Base-by-base conservation (phyloP, 75 land plant genomes). In the Selaginella moellendorffii region DNA sequence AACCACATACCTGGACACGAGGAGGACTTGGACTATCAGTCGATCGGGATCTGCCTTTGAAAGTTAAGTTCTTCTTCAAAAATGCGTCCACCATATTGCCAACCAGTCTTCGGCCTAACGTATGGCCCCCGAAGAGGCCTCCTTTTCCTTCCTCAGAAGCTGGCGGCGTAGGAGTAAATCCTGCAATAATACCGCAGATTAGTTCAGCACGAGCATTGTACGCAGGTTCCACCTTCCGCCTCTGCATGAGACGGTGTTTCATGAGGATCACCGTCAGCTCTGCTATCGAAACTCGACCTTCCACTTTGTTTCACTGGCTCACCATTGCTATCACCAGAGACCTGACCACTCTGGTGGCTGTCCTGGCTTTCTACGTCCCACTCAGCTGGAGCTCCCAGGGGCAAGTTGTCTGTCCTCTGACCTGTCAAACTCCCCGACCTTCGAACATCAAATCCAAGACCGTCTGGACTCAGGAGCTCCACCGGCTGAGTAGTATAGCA, bases 401-500 rank as follows among this genome's bases (percentile, higher is more conserved):
- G 63, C 59, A 58, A 69, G 9, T 52, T 73, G 29, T 65, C 68
- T 21, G 30, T 46, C 46, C 30, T 59, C 1, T 31, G 31, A 20
- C 28, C 71, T 31, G n/a, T n/a, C n/a, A n/a, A n/a, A n/a, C n/a
- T n/a, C n/a, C n/a, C n/a, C n/a, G n/a, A 36, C 14, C 46, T 36
- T 5, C 46, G 46, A 14, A 14, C 5, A 14, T 36, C 46, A 14
- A 5, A 36, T 36, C 46, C 46, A 5, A 36, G 46, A 36, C 5
- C 46, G n/a, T 71, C 74, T 29, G 74, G 61, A 46, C 65, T 71
- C 70, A 88, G 80, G 2, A 88, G 83, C 69, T 92, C 97, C 30
- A 92, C 78, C 25, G 97, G 97, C 63, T 92, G 97, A 19, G 97
- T 92, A 59, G 95, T 83, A 71, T 88, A 85, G 71, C 90, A 70